phyloP scores from a whole-genome alignment of 257 asterid genomes.

The Osmanthus fragrans region DNA sequence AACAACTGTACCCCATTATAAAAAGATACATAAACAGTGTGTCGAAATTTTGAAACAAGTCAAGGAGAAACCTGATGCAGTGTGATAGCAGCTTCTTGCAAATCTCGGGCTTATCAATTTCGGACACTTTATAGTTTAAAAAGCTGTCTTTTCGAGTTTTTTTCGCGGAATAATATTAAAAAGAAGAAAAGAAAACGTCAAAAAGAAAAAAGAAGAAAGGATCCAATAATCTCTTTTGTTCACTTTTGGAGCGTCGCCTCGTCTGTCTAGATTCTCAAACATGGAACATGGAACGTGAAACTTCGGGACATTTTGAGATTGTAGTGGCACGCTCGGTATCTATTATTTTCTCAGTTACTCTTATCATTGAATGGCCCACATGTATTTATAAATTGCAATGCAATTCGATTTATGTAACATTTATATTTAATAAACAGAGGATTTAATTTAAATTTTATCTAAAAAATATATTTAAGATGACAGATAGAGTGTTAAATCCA shows the following conservation, averaged over 20 bases:
- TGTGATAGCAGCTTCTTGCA: not conserved
- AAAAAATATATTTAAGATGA: too few species aligned
- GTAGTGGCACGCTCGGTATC: not conserved
- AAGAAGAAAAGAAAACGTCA: not conserved
- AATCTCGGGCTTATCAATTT: slow-evolving; percentile 2
- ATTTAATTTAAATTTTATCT: too few species aligned
- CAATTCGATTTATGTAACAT: too few species aligned
- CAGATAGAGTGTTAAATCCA: too few species aligned
- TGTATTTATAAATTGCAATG: too few species aligned
- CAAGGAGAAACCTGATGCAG: not conserved
- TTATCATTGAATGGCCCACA: not conserved
- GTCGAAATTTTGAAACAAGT: not conserved
- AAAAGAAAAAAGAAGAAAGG: not conserved
- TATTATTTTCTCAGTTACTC: not conserved
- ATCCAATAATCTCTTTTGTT: not conserved
- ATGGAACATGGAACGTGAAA: not conserved
- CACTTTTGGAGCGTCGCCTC: not conserved
- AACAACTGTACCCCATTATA: not conserved
- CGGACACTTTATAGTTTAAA: not conserved
- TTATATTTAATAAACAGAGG: too few species aligned
- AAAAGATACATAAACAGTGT: slow-evolving; percentile 1
- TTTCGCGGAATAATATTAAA: not conserved
- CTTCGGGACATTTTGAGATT: not conserved
- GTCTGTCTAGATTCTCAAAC: not conserved
- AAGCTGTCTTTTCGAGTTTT: not conserved